These are phyloP conservation scores for Pseudopyricularia cyperi DNA, from an alignment of 2,329 filamentous ascomycete genomes.

Conservation along the genomic window DNA sequence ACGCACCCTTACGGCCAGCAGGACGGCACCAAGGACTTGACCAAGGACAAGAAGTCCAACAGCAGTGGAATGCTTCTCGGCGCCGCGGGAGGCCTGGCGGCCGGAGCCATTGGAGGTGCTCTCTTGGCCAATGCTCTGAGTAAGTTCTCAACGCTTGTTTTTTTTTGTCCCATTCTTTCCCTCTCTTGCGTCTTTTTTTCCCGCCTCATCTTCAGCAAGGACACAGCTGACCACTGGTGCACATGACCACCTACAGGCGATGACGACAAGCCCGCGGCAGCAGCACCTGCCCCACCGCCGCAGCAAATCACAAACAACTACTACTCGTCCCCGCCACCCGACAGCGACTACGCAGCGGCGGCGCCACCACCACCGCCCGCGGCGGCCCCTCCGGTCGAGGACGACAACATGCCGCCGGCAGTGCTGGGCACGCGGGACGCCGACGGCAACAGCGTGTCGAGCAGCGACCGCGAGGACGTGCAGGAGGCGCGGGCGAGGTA, in stretches of 20 bases:
- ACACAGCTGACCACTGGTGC: neutral
- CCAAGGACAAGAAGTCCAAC: conserved; percentile 26
- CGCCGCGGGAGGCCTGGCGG: conserved; percentile 43
- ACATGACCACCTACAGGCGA: conserved; percentile 8
- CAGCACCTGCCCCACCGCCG: neutral
- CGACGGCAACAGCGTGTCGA: conserved; percentile 5
- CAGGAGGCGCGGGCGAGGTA: conserved; percentile 24
- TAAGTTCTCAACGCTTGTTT: conserved; percentile 19
- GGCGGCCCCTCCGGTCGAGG: too few relatives aligned
- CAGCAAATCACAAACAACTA: neutral
- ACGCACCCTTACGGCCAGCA: neutral
- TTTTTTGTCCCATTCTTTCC: neutral
- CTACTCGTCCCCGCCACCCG: neutral
- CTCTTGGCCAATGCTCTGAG: conserved; percentile 41
- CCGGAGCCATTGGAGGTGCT: conserved; percentile 43
- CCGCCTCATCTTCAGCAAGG: too few relatives aligned
- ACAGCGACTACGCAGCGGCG: neutral
- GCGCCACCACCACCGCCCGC: neutral
- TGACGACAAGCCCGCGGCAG: conserved; percentile 8
- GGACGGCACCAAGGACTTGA: neutral
- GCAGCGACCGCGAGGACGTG: conserved; percentile 16
- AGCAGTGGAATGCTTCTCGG: conserved; percentile 39
- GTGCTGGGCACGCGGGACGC: conserved; percentile 4
- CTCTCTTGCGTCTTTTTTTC: too few relatives aligned
- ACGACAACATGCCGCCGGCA: neutral